Evolutionary conservation across 2,329 filamentous ascomycete species (phyloP).

Genomic region (Coleophoma cylindrospora): DNA sequence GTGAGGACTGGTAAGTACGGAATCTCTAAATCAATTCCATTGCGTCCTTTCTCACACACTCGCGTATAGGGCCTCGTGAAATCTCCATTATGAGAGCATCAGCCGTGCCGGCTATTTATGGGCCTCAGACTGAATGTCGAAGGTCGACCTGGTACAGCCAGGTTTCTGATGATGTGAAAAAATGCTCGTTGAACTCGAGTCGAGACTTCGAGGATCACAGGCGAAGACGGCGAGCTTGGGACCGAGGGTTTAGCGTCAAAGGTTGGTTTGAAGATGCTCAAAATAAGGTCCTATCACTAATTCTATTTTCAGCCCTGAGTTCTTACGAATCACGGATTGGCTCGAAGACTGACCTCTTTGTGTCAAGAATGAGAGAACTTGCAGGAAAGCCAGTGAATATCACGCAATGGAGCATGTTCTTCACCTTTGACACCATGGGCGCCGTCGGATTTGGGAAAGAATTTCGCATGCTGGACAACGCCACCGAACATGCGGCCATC

Average conservation of each 20-base stretch:
- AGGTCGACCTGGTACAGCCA: conserved; percentile 37
- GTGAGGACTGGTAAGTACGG: conserved; percentile 28
- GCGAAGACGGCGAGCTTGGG: conserved; percentile 20
- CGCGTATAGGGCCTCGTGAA: conserved; percentile 24
- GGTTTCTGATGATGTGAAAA: conserved; percentile 17
- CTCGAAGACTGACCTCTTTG: conserved; percentile 21
- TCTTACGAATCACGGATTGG: background rate
- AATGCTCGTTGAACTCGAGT: conserved; percentile 30
- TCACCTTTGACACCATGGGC: conserved; percentile 39
- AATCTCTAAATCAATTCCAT: background rate
- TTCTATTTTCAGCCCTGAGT: background rate
- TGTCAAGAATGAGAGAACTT: conserved; percentile 19
- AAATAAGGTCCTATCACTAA: background rate
- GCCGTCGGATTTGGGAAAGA: conserved; percentile 36
- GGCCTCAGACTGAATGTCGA: conserved; percentile 28
- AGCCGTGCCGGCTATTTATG: conserved; percentile 27
- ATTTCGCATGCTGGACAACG: conserved; percentile 31
- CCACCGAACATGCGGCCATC: conserved; percentile 27
- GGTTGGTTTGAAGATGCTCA: conserved; percentile 6
- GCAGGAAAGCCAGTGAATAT: conserved; percentile 28
- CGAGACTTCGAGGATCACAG: conserved; percentile 24
- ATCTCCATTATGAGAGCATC: conserved; percentile 23
- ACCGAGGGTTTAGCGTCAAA: conserved; percentile 18
- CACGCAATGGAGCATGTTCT: conserved; percentile 34
- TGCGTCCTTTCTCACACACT: conserved; percentile 9